These are phyloP conservation scores for Tetrahymena thermophila DNA, from an alignment of 73 alveolate genomes.

Conservation along the genomic window DNA sequence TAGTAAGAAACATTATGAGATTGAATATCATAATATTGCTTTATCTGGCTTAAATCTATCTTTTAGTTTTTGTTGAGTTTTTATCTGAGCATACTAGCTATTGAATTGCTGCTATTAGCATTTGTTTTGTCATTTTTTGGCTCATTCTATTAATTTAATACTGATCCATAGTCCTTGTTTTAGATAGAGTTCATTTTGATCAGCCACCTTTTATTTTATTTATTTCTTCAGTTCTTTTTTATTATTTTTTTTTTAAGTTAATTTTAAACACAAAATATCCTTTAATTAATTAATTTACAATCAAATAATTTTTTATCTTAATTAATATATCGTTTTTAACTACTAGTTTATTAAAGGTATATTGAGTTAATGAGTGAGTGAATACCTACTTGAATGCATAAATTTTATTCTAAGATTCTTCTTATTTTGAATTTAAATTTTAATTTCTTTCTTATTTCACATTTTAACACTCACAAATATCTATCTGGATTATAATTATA, in stretches of 20 bases:
- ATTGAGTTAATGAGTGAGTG: not conserved
- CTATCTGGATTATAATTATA: no score
- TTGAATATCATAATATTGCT: not conserved
- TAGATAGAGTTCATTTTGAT: not conserved
- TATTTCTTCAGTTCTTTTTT: not conserved
- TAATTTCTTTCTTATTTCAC: not conserved
- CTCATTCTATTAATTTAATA: not conserved
- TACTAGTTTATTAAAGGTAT: not conserved
- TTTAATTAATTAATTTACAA: not conserved
- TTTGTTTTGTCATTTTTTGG: not conserved
- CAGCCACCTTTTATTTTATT: not conserved
- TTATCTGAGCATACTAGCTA: not conserved
- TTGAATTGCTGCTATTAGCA: not conserved
- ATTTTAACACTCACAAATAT: not conserved
- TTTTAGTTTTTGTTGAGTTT: not conserved
- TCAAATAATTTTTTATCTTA: not conserved
- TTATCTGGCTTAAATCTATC: not conserved
- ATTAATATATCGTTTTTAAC: not conserved
- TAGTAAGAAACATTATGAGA: not conserved
- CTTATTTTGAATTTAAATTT: not conserved
- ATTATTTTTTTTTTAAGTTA: not conserved
- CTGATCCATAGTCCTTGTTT: not conserved
- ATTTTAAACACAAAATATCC: not conserved
- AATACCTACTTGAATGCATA: not conserved
- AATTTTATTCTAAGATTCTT: not conserved